Base-by-base conservation (phyloP, 257 asterid genomes). In the Lavandula angustifolia region DNA sequence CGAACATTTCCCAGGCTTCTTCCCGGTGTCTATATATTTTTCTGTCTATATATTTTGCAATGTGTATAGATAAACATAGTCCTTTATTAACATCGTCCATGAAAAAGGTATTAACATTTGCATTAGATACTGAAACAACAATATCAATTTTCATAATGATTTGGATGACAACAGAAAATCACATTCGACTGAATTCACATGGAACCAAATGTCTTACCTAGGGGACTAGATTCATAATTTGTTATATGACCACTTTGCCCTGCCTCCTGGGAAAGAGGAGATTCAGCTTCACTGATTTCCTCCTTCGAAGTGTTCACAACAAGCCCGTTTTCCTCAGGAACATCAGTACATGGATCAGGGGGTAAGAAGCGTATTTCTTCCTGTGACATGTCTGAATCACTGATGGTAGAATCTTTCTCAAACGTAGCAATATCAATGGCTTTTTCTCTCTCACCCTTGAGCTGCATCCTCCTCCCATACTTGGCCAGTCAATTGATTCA, bases 341-440 rank as follows among this genome's bases (percentile, higher is more conserved):
- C 73, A 84, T 88, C 96, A 0, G 87, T 89, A 63, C 72, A 59
- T 9, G 98, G 98, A 43, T 88, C 85, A 31, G 91, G 84, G 41
- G 96, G 96, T 82, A 91, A 81, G 80, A 78, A 91, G 61, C 89
- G 68, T 50, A 88, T 64, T 72, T 88, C 98, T 41, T 75, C 95
- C 66, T 85, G 87, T 7, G 98, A 91, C 80, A 80, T 78, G 75
- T 91, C 96, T 16, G 96, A 87, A 79, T 91, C 98, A 73, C 98
- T 88, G 72, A 91, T 86, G 65, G 85, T 69, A n/a, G 94, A 73
- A 71, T 91, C 95, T 68, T 79, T 85, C 79, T 91, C 96, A 65
- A 74, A 65, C 9, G 85, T 67, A 66, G 76, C 48, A 40, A 88
- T 82, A 71, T 91, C 98, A 69, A 91, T 68, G 61, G 82, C 96